Evolutionary conservation across 2,329 filamentous ascomycete species (phyloP).

Genomic region (Xylariaceae sp.): DNA sequence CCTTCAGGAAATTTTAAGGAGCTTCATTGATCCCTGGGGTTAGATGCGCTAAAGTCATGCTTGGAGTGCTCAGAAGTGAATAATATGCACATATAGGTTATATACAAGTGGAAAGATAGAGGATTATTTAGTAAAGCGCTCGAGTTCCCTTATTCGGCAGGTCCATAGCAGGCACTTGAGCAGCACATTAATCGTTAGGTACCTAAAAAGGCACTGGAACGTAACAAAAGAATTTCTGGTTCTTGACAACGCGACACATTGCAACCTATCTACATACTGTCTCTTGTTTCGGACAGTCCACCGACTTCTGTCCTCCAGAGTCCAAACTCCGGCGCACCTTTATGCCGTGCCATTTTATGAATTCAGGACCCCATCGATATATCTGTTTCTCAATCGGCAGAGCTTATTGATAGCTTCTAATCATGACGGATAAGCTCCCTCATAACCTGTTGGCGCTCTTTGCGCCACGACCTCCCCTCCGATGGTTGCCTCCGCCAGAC

Average conservation of each 20-base stretch:
- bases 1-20: constrained; percentile 18
- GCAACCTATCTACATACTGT: no score
- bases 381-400: no score
- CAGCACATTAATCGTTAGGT: no score
- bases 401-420: constrained; percentile 22
- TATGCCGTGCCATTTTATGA: no score
- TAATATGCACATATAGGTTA: no score
- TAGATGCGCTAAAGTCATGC: background rate
- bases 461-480: constrained; percentile 84
- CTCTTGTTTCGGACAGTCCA: background rate
- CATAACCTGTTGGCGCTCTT: constrained; percentile 91
- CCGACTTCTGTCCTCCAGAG: constrained; percentile 12
- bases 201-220: background rate
- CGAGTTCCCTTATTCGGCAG: background rate
- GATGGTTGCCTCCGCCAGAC: constrained; percentile 81
- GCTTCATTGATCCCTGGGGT: background rate
- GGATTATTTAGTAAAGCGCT: constrained; percentile 6
- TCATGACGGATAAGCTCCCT: constrained; percentile 95
- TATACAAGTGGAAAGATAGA: background rate
- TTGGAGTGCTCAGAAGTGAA: background rate
- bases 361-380: no score
- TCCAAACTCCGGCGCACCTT: constrained; percentile 12
- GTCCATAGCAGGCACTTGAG: no score
- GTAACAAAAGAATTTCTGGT: constrained; percentile 9
- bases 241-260: constrained; percentile 23